Evolutionary conservation across 148 eudicot genomes (phyloP).

Genomic region (Silene conica): DNA sequence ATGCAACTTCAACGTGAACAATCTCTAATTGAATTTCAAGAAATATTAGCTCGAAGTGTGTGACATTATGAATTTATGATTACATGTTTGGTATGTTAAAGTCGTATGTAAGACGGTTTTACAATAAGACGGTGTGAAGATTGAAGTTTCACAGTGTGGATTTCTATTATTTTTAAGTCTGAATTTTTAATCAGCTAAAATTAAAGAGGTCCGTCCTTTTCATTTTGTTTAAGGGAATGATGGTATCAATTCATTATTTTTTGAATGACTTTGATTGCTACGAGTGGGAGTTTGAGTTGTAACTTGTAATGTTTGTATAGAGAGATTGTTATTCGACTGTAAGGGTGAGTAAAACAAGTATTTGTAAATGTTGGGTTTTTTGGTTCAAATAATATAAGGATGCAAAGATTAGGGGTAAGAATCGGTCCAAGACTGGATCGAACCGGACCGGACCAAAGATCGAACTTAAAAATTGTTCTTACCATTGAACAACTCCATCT

Average conservation of each 20-base stretch:
- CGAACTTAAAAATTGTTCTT: too few relatives aligned
- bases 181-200: neutral
- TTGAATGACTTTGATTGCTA: neutral
- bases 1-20: constrained; percentile 62
- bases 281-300: neutral
- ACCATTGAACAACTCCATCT: too few relatives aligned
- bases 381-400: too few relatives aligned
- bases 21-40: constrained; percentile 56
- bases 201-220: neutral
- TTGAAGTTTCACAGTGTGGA: neutral
- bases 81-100: neutral
- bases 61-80: constrained; percentile 1
- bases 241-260: neutral
- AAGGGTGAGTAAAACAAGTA: too few relatives aligned
- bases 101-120: neutral
- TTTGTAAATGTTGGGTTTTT: too few relatives aligned
- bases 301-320: neutral
- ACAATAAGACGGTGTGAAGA: neutral
- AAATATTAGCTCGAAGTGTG: constrained; percentile 62
- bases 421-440: too few relatives aligned
- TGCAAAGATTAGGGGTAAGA: too few relatives aligned
- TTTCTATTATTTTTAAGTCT: neutral
- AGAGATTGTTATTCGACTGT: too few relatives aligned
- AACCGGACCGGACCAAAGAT: too few relatives aligned
- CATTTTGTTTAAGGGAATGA: neutral